phyloP scores from a whole-genome alignment of 2,329 filamentous ascomycete genomes.

The Trichophyton schoenleinii region DNA sequence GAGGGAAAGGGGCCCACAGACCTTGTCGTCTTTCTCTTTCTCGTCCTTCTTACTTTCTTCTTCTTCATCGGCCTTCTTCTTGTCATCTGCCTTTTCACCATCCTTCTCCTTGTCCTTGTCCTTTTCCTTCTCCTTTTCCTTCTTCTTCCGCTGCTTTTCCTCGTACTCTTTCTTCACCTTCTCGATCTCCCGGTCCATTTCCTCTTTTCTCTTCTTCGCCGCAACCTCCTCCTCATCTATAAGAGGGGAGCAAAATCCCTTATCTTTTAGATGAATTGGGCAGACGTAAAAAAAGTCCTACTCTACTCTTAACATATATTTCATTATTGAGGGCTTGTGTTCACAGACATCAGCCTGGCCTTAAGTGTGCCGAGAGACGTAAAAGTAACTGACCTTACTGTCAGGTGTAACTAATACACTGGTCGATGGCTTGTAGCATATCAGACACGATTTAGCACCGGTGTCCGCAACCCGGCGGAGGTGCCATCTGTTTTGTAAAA shows the following conservation, averaged over 20 bases:
- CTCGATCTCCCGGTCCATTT: slow-evolving; percentile 35
- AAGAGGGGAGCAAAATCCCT: slow-evolving; percentile 57
- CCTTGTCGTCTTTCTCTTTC: slow-evolving; percentile 44
- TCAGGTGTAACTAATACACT: slow-evolving; percentile 82
- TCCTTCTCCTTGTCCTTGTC: slow-evolving; percentile 25
- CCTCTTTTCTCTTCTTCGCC: slow-evolving; percentile 32
- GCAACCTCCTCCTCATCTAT: slow-evolving; percentile 33
- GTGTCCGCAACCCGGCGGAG: slow-evolving; percentile 76
- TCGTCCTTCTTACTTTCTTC: slow-evolving; percentile 22
- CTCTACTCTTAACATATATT: not conserved
- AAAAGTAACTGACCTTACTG: slow-evolving; percentile 54
- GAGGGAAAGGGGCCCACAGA: slow-evolving; percentile 16
- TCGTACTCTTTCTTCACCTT: slow-evolving; percentile 48
- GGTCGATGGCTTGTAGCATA: slow-evolving; percentile 80
- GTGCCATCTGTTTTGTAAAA: slow-evolving; percentile 64
- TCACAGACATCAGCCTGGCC: not conserved
- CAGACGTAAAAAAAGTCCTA: slow-evolving; percentile 91
- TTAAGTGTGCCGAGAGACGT: not conserved
- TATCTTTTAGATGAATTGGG: slow-evolving; percentile 66
- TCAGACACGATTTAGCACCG: slow-evolving; percentile 71
- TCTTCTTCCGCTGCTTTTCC: slow-evolving; percentile 61
- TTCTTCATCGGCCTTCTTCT: slow-evolving; percentile 35
- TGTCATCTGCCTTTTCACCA: slow-evolving; percentile 34
- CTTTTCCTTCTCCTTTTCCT: slow-evolving; percentile 46
- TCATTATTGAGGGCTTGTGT: not conserved